phyloP scores from a whole-genome alignment of 352 stramenopile genomes.

The Phytophthora syringae region DNA sequence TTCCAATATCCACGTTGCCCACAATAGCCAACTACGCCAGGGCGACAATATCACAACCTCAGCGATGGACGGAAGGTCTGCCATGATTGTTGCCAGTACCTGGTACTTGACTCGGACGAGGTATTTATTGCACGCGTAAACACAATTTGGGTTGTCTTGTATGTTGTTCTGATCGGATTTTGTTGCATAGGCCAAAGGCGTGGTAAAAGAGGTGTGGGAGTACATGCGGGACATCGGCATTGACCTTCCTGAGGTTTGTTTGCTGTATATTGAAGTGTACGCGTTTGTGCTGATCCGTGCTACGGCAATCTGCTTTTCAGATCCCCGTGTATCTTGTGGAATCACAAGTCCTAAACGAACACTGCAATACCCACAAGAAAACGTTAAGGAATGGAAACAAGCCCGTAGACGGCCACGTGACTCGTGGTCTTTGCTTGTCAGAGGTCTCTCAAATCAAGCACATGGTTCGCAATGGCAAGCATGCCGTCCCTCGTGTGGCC shows the following conservation, averaged over 20 bases:
- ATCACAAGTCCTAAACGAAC: conserved; percentile 58
- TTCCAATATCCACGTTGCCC: not conserved
- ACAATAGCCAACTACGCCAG: conserved; percentile 25
- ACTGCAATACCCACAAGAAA: conserved; percentile 42
- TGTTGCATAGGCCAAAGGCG: conserved; percentile 29
- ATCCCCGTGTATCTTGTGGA: conserved; percentile 75
- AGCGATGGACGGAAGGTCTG: conserved; percentile 74
- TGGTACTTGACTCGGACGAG: conserved; percentile 71
- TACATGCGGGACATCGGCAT: conserved; percentile 79
- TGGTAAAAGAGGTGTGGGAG: conserved; percentile 73
- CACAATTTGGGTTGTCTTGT: not conserved
- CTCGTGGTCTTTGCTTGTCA: conserved; percentile 58
- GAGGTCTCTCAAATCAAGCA: conserved; percentile 64
- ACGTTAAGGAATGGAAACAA: conserved; percentile 40
- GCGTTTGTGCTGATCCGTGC: not conserved
- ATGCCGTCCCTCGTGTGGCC: conserved; percentile 46
- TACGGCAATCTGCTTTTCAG: conserved; percentile 19
- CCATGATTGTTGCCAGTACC: conserved; percentile 60
- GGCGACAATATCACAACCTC: conserved; percentile 61
- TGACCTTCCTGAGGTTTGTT: conserved; percentile 53
- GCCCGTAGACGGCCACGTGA: conserved; percentile 45
- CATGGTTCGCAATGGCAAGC: conserved; percentile 48
- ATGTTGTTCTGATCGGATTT: not conserved
- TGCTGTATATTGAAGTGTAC: not conserved
- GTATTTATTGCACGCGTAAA: conserved; percentile 22